Evolutionary conservation across 2,329 filamentous ascomycete species (phyloP), one percentile per base, ranked within the genome.

Genomic region (Falciphora oryzae): DNA sequence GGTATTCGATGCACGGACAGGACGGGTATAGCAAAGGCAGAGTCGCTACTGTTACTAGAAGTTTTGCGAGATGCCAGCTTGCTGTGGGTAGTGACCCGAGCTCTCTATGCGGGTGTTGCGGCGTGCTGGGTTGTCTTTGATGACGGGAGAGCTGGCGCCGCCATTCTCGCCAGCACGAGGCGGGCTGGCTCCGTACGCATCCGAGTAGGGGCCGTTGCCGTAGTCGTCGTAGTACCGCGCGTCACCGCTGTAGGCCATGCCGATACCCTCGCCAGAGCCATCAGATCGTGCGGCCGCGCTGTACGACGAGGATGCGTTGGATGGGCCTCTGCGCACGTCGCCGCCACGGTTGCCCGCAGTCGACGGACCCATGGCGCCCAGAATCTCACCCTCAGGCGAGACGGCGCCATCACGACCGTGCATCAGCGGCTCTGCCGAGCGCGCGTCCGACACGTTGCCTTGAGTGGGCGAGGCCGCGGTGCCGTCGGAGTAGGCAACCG

Each of bases 71-170:
- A 99, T 97, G 66, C 95, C 95, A 56, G 92, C 92, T 80, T 96
- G 93, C 73, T 96, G 92, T 14, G 94, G 93, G 72, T 91, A 96
- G 67, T 95, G 91, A 59, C 91, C 86, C 2, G 92, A 89, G 74
- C 90, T 96, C 79, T 98, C 93, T 72, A 99, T 98, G 67, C 93
- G 87, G 16, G 95, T 97, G 79, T 97, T 97, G 69, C 95, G 87
- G 70, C 95, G 84, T 32, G 95, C 95, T 68, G 90, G 89, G 69
- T 98, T 95, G 75, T 99, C 95, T 65, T 93, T 87, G 68, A 99
- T 97, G 63, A 99, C 85, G 1, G 95, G 93, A 7, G 61, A 53
- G 61, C 44, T 56, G 72, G 91, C 89, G 65, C 80, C 81, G 53
- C 76, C 76, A 65, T 77, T 72, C 70, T 82, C 83, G 38, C 79